Percentiles rank a stretch among this genome's conserved stretches.
These are phyloP conservation scores for Apiospora phragmitis DNA, from an alignment of 2,329 filamentous ascomycete species.

Conservation along the genomic window DNA sequence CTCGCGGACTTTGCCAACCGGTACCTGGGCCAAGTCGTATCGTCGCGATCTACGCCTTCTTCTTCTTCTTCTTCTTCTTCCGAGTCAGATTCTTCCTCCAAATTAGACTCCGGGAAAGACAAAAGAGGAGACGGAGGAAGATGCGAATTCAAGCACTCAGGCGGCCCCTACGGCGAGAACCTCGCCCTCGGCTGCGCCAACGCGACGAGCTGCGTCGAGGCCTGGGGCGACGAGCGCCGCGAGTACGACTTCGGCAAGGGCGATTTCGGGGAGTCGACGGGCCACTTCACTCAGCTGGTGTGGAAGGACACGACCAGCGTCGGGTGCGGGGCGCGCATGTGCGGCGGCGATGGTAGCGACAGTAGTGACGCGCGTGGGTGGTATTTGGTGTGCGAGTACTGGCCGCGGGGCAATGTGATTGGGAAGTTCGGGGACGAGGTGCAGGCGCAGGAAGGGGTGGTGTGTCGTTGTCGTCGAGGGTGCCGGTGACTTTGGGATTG, in stretches of 20 bases:
- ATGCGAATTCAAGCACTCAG: constrained; percentile 56
- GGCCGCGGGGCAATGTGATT: constrained; percentile 63
- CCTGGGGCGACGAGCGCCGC: constrained; percentile 63
- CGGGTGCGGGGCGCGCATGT: constrained; percentile 52
- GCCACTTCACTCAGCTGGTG: constrained; percentile 73
- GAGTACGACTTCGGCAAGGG: constrained; percentile 60
- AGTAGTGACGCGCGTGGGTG: constrained; percentile 45
- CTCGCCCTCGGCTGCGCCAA: constrained; percentile 67
- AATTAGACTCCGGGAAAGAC: not conserved
- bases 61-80: not conserved
- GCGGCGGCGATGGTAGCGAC: constrained; percentile 28
- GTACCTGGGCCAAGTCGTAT: constrained; percentile 41
- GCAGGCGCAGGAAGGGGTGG: constrained; percentile 27
- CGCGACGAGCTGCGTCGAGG: constrained; percentile 58
- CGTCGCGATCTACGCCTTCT: not conserved
- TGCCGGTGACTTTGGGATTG: not conserved
- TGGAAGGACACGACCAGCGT: constrained; percentile 64
- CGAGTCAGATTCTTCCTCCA: not conserved
- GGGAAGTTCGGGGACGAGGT: constrained; percentile 52
- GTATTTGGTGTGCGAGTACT: constrained; percentile 72
- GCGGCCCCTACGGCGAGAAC: constrained; percentile 72
- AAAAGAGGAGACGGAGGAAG: constrained; percentile 20
- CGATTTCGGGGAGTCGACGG: constrained; percentile 60
- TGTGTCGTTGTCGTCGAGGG: not conserved
- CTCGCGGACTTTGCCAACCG: constrained; percentile 52